A percentile compares a stretch with the other conserved stretches of the same genome.
phyloP scores from a whole-genome alignment of 2,329 filamentous ascomycete genomes.

The Penicillium aurantiogriseum region DNA sequence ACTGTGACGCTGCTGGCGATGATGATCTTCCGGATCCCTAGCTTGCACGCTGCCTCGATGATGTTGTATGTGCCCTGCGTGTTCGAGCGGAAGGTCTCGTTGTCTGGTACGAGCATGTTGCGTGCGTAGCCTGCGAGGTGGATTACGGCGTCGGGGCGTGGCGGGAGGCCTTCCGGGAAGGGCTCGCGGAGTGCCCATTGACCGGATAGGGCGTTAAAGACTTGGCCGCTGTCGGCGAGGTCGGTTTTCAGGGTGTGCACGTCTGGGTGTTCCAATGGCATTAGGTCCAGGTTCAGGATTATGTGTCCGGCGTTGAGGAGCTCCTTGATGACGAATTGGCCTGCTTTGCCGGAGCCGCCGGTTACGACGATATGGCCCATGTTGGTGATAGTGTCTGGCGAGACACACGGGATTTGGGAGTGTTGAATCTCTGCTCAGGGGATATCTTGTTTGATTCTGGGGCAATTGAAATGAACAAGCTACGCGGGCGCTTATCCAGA shows the following conservation, averaged over 20 bases:
- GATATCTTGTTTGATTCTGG: neutral
- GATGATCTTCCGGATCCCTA: slow-evolving; percentile 62
- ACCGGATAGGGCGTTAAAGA: slow-evolving; percentile 56
- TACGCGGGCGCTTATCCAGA: neutral
- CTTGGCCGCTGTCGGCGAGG: slow-evolving; percentile 56
- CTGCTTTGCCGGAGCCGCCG: slow-evolving; percentile 57
- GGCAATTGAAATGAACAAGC: neutral
- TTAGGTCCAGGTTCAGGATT: slow-evolving; percentile 57
- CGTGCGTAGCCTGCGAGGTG: slow-evolving; percentile 61
- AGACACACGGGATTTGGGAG: neutral
- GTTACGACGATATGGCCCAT: slow-evolving; percentile 54
- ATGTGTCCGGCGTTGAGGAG: slow-evolving; percentile 52
- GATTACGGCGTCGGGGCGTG: slow-evolving; percentile 58
- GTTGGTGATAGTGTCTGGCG: slow-evolving; percentile 38
- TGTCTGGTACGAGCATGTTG: slow-evolving; percentile 62
- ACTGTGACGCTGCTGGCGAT: slow-evolving; percentile 60
- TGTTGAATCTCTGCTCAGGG: neutral
- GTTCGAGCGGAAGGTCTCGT: slow-evolving; percentile 59
- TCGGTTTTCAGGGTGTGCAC: slow-evolving; percentile 59
- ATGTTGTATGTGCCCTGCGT: slow-evolving; percentile 60
- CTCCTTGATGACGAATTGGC: slow-evolving; percentile 53
- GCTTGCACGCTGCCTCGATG: slow-evolving; percentile 61
- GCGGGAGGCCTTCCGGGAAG: slow-evolving; percentile 38
- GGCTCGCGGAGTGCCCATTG: slow-evolving; percentile 53
- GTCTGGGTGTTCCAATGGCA: slow-evolving; percentile 38